A percentile compares a stretch with the other conserved stretches of the same genome.
These are phyloP conservation scores for Cystofilobasidium bisporidii DNA, from an alignment of 768 basidiomycete genomes.

Conservation along the genomic window DNA sequence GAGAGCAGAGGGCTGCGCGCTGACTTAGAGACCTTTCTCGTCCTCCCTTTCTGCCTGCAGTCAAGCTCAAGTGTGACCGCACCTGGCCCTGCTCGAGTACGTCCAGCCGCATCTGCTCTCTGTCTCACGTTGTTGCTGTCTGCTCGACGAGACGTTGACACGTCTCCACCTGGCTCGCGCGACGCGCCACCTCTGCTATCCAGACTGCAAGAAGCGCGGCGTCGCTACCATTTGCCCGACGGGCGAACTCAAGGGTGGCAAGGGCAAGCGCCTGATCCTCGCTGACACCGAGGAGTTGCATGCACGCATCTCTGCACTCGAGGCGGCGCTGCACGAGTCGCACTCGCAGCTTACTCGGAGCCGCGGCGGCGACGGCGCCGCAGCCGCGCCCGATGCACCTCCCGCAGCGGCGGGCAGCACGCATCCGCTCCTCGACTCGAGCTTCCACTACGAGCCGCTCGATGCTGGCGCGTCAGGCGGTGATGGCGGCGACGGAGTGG, in stretches of 20 bases:
- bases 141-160: too few species aligned
- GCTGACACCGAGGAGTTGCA: constrained; percentile 20
- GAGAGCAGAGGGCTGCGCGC: too few species aligned
- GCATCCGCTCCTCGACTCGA: constrained; percentile 22
- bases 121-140: too few species aligned
- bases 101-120: too few species aligned
- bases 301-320: constrained; percentile 21
- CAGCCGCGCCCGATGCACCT: neutral
- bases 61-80: constrained; percentile 14
- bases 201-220: constrained; percentile 22
- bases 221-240: constrained; percentile 21
- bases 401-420: neutral
- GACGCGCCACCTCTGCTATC: neutral
- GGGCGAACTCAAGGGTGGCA: constrained; percentile 27
- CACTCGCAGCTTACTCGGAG: neutral
- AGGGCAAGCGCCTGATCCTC: constrained; percentile 27
- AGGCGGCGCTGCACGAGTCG: constrained; percentile 15
- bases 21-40: neutral
- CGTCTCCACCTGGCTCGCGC: too few species aligned
- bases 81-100: constrained; percentile 11
- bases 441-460: constrained; percentile 24
- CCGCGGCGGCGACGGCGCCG: neutral
- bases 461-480: constrained; percentile 4
- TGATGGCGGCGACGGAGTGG: neutral
- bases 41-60: neutral